Evolutionary conservation across 148 eudicot genomes (phyloP), one percentile per base, ranked within the genome.

Genomic region (Rhododendron ovatum): DNA sequence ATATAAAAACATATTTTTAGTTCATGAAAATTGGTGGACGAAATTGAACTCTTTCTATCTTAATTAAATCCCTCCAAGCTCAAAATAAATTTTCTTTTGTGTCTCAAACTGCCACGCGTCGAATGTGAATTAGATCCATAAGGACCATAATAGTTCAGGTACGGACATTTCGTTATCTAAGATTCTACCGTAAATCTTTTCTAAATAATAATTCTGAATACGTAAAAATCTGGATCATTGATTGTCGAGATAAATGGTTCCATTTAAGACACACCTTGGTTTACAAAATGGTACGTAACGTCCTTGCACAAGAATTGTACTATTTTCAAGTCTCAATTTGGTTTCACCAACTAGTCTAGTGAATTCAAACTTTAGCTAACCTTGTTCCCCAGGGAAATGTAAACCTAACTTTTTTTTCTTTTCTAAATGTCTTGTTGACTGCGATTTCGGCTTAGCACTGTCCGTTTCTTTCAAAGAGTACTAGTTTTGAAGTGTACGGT

Each of bases 321-420:
- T 1, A 20, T 51, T 76, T 76, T 30, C 51, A 13, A 78, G 59
- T 57, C 30, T 80, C 83, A 41, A 41, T 85, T 65, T 81, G 88
- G 69, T 75, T 83, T 88, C 84, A 87, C 91, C 91, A 55, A 92
- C 87, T 82, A 88, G 91, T 89, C 91, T 88, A 82, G 83, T 83
- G 75, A 86, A 87, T 84, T 89, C 89, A 89, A 87, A 82, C 86
- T 61, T 73, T 28, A 63, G 88, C 78, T 76, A 89, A 87, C 89
- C 82, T 69, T 89, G 89, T 87, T 74, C 88, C 89, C 57, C 13
- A 20, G n/a, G 50, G 59, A 84, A 83, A 83, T 43, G 35, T 11
- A 43, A 48, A 84, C 87, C 76, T 53, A 87, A 82, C 71, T 37
- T 17, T 20, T 86, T 41, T 41, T 39, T 39, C 4, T 39, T 37